Base-by-base conservation (phyloP, 345 rosid genomes). In the Microcos paniculata region DNA sequence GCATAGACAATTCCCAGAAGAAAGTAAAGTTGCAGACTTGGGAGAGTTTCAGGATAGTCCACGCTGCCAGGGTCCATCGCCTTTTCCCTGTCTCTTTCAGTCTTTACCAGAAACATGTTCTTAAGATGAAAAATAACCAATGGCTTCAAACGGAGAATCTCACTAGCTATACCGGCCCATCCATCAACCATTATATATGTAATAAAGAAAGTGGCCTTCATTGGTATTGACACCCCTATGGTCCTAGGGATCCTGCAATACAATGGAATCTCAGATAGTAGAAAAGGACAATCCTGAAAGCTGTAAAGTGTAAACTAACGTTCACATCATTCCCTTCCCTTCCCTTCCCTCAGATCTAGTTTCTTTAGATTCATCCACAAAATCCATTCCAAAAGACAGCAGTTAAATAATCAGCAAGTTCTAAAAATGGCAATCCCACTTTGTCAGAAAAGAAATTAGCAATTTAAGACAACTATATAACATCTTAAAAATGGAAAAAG, bases 171-270 rank as follows among this genome's bases (percentile, higher is more conserved):
- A 57, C 99, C 99, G 72, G 99, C 98, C 98, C 99, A 92, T 26
- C 99, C 99, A 76, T 96, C 99, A 67, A 95, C 88, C 99, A 95
- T 95, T 74, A 95, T 87, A 74, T 88, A 95, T 16, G 99, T 95
- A 71, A 95, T 90, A 72, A 93, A 95, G 83, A 93, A 95, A n/a
- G 99, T 95, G 51, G 97, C 98, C 78, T 95, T 95, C 98, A 93
- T 96, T 51, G 99, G 99, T 81, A 96, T 93, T 6, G 99, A 93
- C 68, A 96, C 94, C 31, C 99, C 98, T 66, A 93, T 92, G 55
- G 97, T 96, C 83, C 98, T 83, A 40, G 98, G 99, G 82, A 96
- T 91, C 88, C 99, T 96, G 87, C 72, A 80, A 72, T 30, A 58
- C 3, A n/a, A 46, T n/a, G 40, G 40, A 66, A 62, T 4, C 31